phyloP scores from a whole-genome alignment of 2,329 filamentous ascomycete species.

The Xylaria sp. region DNA sequence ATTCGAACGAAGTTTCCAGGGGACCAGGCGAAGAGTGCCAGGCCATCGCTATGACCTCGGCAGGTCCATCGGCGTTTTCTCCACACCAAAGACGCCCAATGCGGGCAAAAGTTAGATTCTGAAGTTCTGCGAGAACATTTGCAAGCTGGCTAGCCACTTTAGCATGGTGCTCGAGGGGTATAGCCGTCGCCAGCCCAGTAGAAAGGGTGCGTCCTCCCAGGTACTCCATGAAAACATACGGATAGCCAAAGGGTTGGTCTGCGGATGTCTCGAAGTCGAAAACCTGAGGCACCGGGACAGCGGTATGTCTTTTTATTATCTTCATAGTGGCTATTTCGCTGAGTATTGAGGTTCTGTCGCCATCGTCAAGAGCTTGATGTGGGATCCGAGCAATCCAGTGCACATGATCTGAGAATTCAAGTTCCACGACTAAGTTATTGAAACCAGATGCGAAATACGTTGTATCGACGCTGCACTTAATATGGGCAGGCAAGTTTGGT shows the following conservation, averaged over 20 bases:
- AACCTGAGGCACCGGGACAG: conserved; percentile 42
- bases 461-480: conserved; percentile 18
- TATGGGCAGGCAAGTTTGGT: conserved; percentile 7
- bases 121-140: conserved; percentile 43
- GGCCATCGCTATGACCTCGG: conserved; percentile 42
- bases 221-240: conserved; percentile 46
- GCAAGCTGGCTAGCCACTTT: conserved; percentile 47
- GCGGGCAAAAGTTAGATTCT: conserved; percentile 44
- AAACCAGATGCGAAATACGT: conserved; percentile 37
- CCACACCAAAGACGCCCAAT: conserved; percentile 48
- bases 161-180: conserved; percentile 38
- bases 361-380: conserved; percentile 35
- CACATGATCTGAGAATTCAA: conserved; percentile 46
- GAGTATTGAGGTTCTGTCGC: conserved; percentile 41
- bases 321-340: conserved; percentile 49
- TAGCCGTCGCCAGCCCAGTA: conserved; percentile 31
- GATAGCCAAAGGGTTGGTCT: conserved; percentile 44
- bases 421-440: conserved; percentile 45
- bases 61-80: conserved; percentile 41
- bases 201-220: conserved; percentile 38
- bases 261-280: conserved; percentile 41
- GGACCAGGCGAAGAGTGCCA: conserved; percentile 39
- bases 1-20: conserved; percentile 47
- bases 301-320: conserved; percentile 39
- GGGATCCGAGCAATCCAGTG: conserved; percentile 46